Conservation (phyloP, 140 eudicot genomes). For the Stevia rebaudiana region DNA sequence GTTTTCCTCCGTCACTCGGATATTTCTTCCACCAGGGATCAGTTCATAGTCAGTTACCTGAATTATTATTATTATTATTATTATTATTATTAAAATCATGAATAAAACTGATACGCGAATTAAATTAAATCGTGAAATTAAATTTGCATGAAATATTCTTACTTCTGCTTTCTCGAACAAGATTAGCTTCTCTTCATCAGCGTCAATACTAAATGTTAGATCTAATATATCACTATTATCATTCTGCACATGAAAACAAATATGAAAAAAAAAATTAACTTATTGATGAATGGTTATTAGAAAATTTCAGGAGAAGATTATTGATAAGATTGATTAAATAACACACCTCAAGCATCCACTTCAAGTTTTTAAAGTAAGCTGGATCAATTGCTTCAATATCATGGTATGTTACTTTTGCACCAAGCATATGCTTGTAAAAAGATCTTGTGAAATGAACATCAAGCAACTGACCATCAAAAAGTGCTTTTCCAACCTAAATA, state of each 20-base stretch:
- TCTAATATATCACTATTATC: constrained; percentile 82
- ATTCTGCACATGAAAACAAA: constrained; percentile 36
- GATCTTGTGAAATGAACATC: constrained; percentile 99
- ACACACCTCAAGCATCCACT: constrained; percentile 98
- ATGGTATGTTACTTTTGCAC: constrained; percentile 95
- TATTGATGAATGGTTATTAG: background rate
- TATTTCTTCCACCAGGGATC: constrained; percentile 90
- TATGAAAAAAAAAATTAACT: background rate
- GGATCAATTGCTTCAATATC: constrained; percentile 99
- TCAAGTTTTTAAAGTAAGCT: constrained; percentile 84
- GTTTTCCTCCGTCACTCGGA: constrained; percentile 90
- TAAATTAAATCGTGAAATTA: too few relatives aligned
- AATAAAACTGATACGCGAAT: background rate
- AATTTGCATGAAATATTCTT: constrained; percentile 2
- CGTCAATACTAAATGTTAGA: constrained; percentile 94
- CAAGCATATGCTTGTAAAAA: constrained; percentile 94
- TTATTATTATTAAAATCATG: background rate
- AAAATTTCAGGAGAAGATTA: background rate
- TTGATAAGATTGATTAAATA: background rate
- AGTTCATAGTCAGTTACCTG: constrained; percentile 97
- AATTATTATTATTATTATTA: constrained; percentile 14
- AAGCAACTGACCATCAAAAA: constrained; percentile 91
- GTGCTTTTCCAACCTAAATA: constrained; percentile 92
- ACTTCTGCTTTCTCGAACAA: constrained; percentile 74
- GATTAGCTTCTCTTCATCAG: constrained; percentile 93